Base-by-base conservation (phyloP, 306 rosid species). In the Sphenostylis stenocarpa region DNA sequence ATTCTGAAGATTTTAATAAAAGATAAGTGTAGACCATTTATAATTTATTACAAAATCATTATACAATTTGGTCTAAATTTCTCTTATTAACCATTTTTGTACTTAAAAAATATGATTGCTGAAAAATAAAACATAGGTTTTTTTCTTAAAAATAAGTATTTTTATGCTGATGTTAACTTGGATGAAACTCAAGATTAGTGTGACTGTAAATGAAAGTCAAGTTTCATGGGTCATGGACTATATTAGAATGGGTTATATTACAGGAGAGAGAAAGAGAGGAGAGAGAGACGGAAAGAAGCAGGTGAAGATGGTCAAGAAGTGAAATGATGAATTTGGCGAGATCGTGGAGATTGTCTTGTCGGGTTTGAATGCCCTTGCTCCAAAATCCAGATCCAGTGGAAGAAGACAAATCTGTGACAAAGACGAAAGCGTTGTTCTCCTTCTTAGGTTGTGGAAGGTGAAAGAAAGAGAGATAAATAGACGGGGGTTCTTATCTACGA, bases 351-450 rank as follows among this genome's bases (percentile, higher is more conserved):
- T 55, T 47, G 70, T 68, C 24, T 62, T 39, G 73, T 61, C 33
- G 13, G 57, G 60, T 15, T 13, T 48, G 44, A 47, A 48, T 51
- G 28, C 24, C 28, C 28, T 55, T 45, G 23, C 19, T 70, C 72
- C 36, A 34, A 12, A 58, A 17, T 49, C 76, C 29, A 61, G 8
- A 48, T 33, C 47, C 8, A 53, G 6, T 33, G 57, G 76, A 75
- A 81, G 31, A 65, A 45, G 84, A 76, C 87, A 83, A 81, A 83
- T 36, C 38, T 9, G 55, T 53, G 57, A 68, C 49, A 64, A 31
- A 39, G 48, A 43, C 26, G 61, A 31, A 43, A 41, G 69, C 75
- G 15, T 19, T 67, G 57, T 56, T 43, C 70, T 68, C 61, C n/a
- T 67, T 55, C 71, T 14, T 13, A 28, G 29, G 58, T 49, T 41